Evolutionary conservation across 2,329 filamentous ascomycete species (phyloP).

Genomic region (Didymella arachidicola): DNA sequence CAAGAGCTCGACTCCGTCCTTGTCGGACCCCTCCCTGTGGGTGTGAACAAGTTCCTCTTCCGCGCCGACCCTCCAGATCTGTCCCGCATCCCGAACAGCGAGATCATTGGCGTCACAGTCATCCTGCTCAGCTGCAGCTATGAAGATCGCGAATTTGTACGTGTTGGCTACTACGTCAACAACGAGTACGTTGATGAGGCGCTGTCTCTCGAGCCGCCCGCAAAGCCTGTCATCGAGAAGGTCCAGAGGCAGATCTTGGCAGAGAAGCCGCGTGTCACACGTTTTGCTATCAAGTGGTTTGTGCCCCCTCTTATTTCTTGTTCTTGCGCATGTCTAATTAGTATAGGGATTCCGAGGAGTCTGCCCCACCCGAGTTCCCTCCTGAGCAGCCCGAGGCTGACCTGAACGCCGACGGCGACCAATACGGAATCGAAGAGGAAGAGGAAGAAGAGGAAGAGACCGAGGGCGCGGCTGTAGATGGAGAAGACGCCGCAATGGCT

Average conservation of each 20-base stretch:
- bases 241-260: constrained; percentile 91
- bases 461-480: constrained; percentile 58
- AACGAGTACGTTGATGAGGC: constrained; percentile 97
- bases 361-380: constrained; percentile 92
- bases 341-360: constrained; percentile 94
- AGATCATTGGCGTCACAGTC: constrained; percentile 96
- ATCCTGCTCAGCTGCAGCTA: constrained; percentile 96
- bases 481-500: constrained; percentile 78
- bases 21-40: constrained; percentile 95
- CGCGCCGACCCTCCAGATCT: constrained; percentile 93
- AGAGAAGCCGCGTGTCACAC: constrained; percentile 95
- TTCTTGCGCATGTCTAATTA: constrained; percentile 27
- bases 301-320: constrained; percentile 31
- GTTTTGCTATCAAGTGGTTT: constrained; percentile 98
- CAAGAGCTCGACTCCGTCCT: constrained; percentile 97
- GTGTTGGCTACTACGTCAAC: constrained; percentile 99
- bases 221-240: constrained; percentile 91
- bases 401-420: constrained; percentile 78
- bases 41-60: constrained; percentile 98
- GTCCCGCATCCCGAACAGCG: constrained; percentile 87
- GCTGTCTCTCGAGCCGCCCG: constrained; percentile 84
- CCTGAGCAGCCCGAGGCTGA: constrained; percentile 98
- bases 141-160: constrained; percentile 94
- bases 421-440: constrained; percentile 85
- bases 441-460: constrained; percentile 73